phyloP scores from a whole-genome alignment of 257 asterid species.

The Leptodermis oblonga region DNA sequence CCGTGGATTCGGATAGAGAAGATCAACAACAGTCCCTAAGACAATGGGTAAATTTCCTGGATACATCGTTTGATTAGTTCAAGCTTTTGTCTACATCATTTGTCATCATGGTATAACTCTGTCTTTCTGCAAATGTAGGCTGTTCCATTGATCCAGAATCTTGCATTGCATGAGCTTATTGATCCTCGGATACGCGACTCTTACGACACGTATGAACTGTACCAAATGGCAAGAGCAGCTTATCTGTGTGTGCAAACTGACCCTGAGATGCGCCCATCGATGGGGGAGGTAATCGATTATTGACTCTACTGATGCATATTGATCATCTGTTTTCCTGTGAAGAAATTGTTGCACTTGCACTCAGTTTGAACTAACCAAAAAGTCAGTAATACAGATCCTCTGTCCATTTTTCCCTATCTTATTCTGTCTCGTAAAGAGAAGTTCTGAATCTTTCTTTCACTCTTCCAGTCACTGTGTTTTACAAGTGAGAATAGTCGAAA shows the following conservation, averaged over 20 bases:
- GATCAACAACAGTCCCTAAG: conserved; percentile 49
- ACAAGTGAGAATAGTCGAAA: too few relatives aligned
- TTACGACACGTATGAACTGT: conserved; percentile 56
- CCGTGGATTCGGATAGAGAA: conserved; percentile 42
- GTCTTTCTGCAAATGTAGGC: conserved; percentile 39
- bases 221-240: conserved; percentile 73
- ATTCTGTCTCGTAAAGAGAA: too few relatives aligned
- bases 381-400: background rate
- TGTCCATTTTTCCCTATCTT: too few relatives aligned
- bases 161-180: conserved; percentile 66
- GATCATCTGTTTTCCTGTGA: background rate
- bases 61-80: background rate
- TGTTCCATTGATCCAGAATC: conserved; percentile 49
- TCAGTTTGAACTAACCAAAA: background rate
- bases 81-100: background rate
- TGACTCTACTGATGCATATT: background rate
- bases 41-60: conserved; percentile 52
- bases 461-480: too few relatives aligned
- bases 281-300: conserved; percentile 54
- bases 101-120: background rate
- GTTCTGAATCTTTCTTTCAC: too few relatives aligned
- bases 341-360: background rate
- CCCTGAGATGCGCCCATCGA: conserved; percentile 71
- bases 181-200: conserved; percentile 65
- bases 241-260: conserved; percentile 60